phyloP scores from a whole-genome alignment of 2,329 filamentous ascomycete genomes.

The Hypoxylon sp. region DNA sequence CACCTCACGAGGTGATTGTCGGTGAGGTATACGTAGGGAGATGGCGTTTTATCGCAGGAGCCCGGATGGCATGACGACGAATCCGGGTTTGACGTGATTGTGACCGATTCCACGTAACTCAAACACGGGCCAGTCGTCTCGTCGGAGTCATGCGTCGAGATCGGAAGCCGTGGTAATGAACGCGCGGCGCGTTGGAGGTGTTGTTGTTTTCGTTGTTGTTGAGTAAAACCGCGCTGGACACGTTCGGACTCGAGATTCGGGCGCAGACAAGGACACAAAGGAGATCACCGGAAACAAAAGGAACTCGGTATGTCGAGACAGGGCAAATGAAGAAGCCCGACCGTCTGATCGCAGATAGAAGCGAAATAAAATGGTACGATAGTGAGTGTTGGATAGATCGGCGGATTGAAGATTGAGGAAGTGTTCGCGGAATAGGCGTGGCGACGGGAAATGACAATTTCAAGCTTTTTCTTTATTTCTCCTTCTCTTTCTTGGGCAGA shows the following conservation, averaged over 20 bases:
- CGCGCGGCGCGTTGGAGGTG: conserved; percentile 29
- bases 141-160: conserved; percentile 29
- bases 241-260: conserved; percentile 38
- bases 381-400: conserved; percentile 31
- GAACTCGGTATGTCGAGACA: conserved; percentile 39
- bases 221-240: conserved; percentile 18
- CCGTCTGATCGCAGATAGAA: conserved; percentile 34
- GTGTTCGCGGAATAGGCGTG: conserved; percentile 45
- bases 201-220: conserved; percentile 28
- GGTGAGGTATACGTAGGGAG: conserved; percentile 40
- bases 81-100: conserved; percentile 58
- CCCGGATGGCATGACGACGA: conserved; percentile 71
- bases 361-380: conserved; percentile 36
- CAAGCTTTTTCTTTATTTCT: conserved; percentile 37
- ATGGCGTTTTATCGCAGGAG: conserved; percentile 61
- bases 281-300: conserved; percentile 47
- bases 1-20: conserved; percentile 58
- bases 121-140: conserved; percentile 22
- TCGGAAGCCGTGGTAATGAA: conserved; percentile 23
- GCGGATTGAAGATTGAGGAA: conserved; percentile 26
- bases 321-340: conserved; percentile 27
- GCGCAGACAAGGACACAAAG: conserved; percentile 47
- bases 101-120: conserved; percentile 28
- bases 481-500: conserved; percentile 26
- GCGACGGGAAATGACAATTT: conserved; percentile 41